Conservation (phyloP, 352 stramenopile genomes). For the Pythium phragmitis region DNA sequence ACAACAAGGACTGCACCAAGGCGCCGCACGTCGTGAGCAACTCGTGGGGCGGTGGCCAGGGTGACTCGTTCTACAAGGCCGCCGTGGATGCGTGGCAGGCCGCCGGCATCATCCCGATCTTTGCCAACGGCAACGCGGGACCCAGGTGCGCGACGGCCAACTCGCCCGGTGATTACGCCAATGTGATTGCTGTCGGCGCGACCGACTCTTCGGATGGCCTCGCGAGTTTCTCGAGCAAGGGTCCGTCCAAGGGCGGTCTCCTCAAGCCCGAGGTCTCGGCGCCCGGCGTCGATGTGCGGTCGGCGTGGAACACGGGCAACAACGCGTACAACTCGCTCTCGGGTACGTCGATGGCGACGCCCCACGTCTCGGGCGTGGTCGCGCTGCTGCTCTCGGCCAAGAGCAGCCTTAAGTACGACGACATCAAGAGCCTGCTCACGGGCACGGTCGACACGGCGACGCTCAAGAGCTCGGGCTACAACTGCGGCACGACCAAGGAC, state of each 20-base stretch:
- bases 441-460: conserved; percentile 23
- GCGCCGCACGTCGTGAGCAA: conserved; percentile 30
- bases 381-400: conserved; percentile 26
- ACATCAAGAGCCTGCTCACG: conserved; percentile 8
- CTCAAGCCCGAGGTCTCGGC: conserved; percentile 33
- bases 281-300: conserved; percentile 17
- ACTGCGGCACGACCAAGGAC: conserved; percentile 31
- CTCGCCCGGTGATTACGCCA: conserved; percentile 22
- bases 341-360: conserved; percentile 37
- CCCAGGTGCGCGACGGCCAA: conserved; percentile 14
- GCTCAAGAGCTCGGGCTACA: conserved; percentile 18
- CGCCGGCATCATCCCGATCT: conserved; percentile 31
- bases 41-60: conserved; percentile 26
- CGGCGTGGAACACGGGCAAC: conserved; percentile 15
- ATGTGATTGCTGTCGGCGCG: conserved; percentile 28
- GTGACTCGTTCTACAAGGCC: conserved; percentile 12
- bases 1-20: conserved; percentile 20
- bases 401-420: neutral
- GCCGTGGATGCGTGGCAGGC: conserved; percentile 22
- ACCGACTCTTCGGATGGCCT: conserved; percentile 20
- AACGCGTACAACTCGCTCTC: conserved; percentile 21
- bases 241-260: conserved; percentile 10
- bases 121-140: conserved; percentile 27
- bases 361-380: conserved; percentile 30
- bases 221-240: conserved; percentile 21